Conservation (phyloP, 2,329 filamentous ascomycete species). For the Neopestalotiopsis rosae region DNA sequence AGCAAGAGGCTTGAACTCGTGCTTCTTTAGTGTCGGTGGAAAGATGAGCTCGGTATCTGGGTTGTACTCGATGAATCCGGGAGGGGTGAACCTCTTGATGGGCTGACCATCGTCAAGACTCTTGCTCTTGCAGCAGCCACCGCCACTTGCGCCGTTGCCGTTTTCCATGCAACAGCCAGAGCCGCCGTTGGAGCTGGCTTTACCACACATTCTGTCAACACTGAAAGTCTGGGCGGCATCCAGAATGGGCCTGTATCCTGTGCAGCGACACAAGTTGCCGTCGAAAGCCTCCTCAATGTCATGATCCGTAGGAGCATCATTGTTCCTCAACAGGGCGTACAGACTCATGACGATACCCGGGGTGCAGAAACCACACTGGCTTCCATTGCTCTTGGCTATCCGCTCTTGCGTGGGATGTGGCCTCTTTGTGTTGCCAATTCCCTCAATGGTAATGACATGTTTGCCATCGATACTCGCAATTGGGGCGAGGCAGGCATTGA, state of each 20-base stretch:
- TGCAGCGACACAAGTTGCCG: conserved; percentile 94
- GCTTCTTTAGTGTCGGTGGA: conserved; percentile 81
- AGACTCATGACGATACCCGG: conserved; percentile 98
- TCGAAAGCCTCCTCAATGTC: conserved; percentile 97
- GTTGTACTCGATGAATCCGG: conserved; percentile 92
- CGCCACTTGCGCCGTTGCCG: conserved; percentile 50
- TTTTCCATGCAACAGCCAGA: conserved; percentile 77
- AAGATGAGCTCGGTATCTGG: conserved; percentile 96
- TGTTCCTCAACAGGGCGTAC: conserved; percentile 90
- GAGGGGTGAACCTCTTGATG: conserved; percentile 77
- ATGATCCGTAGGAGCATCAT: conserved; percentile 75
- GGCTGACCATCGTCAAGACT: conserved; percentile 53
- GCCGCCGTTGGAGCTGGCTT: conserved; percentile 53
- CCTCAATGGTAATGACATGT: conserved; percentile 97
- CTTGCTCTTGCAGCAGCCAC: conserved; percentile 75
- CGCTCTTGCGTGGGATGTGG: conserved; percentile 92
- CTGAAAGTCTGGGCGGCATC: conserved; percentile 94
- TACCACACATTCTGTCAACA: conserved; percentile 55
- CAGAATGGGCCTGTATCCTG: conserved; percentile 90
- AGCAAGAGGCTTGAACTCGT: conserved; percentile 79
- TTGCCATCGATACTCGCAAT: conserved; percentile 94
- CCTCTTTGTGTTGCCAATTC: conserved; percentile 84
- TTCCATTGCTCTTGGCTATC: conserved; percentile 89
- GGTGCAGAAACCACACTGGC: conserved; percentile 93
- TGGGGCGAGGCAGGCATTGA: conserved; percentile 94